A percentile compares a stretch with the other conserved stretches of the same genome.
phyloP scores from a whole-genome alignment of 768 basidiomycete species.

The Mycena crocata region DNA sequence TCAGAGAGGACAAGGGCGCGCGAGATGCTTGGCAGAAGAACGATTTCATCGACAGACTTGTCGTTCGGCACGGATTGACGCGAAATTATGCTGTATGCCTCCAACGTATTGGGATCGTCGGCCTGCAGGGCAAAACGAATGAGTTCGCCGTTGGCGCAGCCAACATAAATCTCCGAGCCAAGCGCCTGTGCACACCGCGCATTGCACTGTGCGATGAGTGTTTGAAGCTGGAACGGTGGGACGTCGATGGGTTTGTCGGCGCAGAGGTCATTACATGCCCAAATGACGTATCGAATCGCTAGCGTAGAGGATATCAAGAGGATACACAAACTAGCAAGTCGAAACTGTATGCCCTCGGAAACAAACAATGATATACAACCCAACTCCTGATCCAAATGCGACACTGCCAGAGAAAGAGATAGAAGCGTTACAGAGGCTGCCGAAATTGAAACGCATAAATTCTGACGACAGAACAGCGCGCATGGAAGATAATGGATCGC shows the following conservation, averaged over 20 bases:
- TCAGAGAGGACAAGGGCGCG: conserved; percentile 82
- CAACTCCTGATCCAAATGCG: too few species aligned
- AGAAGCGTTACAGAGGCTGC: too few species aligned
- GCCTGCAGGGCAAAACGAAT: conserved; percentile 81
- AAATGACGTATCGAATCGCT: background rate
- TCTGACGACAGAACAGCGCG: too few species aligned
- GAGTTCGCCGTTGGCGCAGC: conserved; percentile 87
- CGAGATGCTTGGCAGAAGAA: conserved; percentile 80
- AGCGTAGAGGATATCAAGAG: too few species aligned
- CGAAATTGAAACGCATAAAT: too few species aligned
- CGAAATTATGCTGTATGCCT: conserved; percentile 74
- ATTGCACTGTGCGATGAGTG: conserved; percentile 51
- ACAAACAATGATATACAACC: too few species aligned
- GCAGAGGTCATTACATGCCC: conserved; percentile 50
- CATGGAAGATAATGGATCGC: too few species aligned
- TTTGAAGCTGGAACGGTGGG: conserved; percentile 71
- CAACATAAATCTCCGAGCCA: conserved; percentile 87
- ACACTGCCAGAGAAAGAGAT: too few species aligned
- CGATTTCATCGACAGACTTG: conserved; percentile 84
- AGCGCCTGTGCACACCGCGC: conserved; percentile 68
- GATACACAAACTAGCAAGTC: too few species aligned
- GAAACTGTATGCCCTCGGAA: too few species aligned
- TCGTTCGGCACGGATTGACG: conserved; percentile 76
- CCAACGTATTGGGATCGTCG: conserved; percentile 63
- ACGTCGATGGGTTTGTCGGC: conserved; percentile 59